Evolutionary conservation across 139 green algal species (phyloP), one percentile per base, ranked within the genome.

Genomic region (Deuterostichococcus epilithicus): DNA sequence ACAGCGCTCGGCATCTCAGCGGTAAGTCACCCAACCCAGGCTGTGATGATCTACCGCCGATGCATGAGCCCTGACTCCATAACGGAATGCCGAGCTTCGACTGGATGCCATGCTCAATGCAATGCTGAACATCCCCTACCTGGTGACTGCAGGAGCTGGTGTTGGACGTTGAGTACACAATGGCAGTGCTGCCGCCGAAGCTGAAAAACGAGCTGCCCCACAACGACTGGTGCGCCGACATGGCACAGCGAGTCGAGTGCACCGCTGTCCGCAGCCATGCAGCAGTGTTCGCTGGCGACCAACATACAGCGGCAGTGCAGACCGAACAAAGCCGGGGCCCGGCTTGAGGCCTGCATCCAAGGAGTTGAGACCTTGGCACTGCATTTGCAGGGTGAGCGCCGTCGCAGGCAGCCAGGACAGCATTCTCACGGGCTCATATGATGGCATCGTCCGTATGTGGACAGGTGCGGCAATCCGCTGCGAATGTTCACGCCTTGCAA

Each of bases 141-240:
- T 60, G 35, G 22, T 10, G 36, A 3, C 38, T 77, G 60, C 84
- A 96, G 86, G 94, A 98, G 80, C 65, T 76, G 20, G 84, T 91
- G 4, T 58, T 99, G 1, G 82, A 91, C 37, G 76, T 99, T 5
- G 95, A 99, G 86, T 99, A 99, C 76, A 82, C 98, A 6, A 90
- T 90, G 0, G 93, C 93, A 26, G 89, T 98, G 20, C 76, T 90
- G 37, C 95, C 94, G 5, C 95, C 95, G 8, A 74, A 88, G 28
- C 77, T 80, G 1, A 81, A 91, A 60, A 71, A 86, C 35, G 73
- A 87, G n/a, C 67, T 77, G 28, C 82, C 86, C 1, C 91, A 96
- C 35, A 86, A 95, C 45, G 93, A 97, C 78, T 97, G 93, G 90
- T 93, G 71, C 68, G 84, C 28, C n/a, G 13, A 13, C 3, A 58